Evolutionary conservation across 805 yeast species (phyloP).

Genomic region (Teunomyces tritomae): DNA sequence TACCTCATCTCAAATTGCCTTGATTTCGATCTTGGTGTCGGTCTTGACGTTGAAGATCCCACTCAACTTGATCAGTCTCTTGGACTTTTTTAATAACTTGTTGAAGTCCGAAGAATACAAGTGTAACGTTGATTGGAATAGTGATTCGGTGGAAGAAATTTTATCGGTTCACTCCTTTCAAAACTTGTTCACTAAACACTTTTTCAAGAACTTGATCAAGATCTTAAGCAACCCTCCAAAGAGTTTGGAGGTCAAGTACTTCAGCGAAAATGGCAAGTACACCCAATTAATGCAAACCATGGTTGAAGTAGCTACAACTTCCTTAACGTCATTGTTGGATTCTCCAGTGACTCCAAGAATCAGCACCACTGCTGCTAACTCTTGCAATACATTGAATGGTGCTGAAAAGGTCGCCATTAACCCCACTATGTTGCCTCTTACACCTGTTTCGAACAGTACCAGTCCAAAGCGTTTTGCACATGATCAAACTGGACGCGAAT

Average conservation of each 20-base stretch:
- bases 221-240: conserved; percentile 46
- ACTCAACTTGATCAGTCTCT: conserved; percentile 18
- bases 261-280: conserved; percentile 34
- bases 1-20: conserved; percentile 50
- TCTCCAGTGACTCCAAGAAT: conserved; percentile 33
- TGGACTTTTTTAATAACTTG: conserved; percentile 18
- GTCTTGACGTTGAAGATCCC: conserved; percentile 36
- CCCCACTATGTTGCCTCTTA: conserved; percentile 11
- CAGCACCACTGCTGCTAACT: conserved; percentile 5
- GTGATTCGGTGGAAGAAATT: conserved; percentile 20
- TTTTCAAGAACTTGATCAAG: conserved; percentile 26
- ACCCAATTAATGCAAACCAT: conserved; percentile 36
- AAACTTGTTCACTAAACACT: conserved; percentile 19
- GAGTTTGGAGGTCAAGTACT: conserved; percentile 45
- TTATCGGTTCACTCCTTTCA: conserved; percentile 14
- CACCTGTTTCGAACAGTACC: conserved; percentile 27
- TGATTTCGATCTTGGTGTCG: conserved; percentile 41
- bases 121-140: conserved; percentile 16
- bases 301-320: conserved; percentile 30
- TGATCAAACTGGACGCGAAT: conserved; percentile 7
- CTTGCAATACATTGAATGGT: not conserved
- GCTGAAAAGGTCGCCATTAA: not conserved
- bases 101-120: conserved; percentile 18
- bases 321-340: conserved; percentile 18
- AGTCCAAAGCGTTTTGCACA: conserved; percentile 16